Evolutionary conservation across 2,329 filamentous ascomycete genomes (phyloP).

Genomic region (Leptosphaerulina australis): DNA sequence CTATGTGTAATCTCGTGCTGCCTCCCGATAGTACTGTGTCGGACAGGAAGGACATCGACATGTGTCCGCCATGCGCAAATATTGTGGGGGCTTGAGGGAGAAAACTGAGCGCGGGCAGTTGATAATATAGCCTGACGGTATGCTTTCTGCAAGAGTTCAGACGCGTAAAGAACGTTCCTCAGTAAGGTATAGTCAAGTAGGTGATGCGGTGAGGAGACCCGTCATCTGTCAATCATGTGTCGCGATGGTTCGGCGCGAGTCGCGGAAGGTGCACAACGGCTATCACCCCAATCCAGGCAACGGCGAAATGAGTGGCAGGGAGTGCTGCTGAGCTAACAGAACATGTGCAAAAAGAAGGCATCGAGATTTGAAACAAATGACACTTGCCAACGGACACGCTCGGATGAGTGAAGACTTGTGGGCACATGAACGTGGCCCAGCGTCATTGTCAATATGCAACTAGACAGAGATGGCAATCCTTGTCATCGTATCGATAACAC

Average conservation of each 20-base stretch:
- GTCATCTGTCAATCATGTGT: slow-evolving; percentile 30
- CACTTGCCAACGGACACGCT: slow-evolving; percentile 5
- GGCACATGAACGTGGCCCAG: slow-evolving; percentile 14
- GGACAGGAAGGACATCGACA: slow-evolving; percentile 46
- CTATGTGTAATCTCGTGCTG: slow-evolving; percentile 38
- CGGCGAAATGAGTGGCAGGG: slow-evolving; percentile 3
- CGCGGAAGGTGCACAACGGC: slow-evolving; percentile 29
- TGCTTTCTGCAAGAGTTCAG: slow-evolving; percentile 2
- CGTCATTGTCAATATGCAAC: slow-evolving; percentile 20
- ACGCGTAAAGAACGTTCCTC: slow-evolving; percentile 2
- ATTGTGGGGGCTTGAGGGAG: slow-evolving; percentile 15
- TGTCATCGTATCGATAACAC: slow-evolving; percentile 25
- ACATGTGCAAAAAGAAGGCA: slow-evolving; percentile 15
- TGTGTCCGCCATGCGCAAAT: slow-evolving; percentile 43
- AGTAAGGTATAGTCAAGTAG: slow-evolving; percentile 18
- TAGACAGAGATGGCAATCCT: slow-evolving; percentile 19
- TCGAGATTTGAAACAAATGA: slow-evolving; percentile 1
- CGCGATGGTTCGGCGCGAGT: slow-evolving; percentile 20
- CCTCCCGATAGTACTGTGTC: slow-evolving; percentile 43
- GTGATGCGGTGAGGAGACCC: slow-evolving; percentile 17
- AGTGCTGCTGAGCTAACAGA: not conserved
- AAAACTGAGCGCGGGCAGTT: slow-evolving; percentile 7
- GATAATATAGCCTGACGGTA: not conserved
- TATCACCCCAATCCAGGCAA: slow-evolving; percentile 6
- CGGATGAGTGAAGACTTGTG: slow-evolving; percentile 5